Evolutionary conservation across 164 flowering plant species (phyloP), one percentile per base, ranked within the genome.

Genomic region (Magnolia officinalis): DNA sequence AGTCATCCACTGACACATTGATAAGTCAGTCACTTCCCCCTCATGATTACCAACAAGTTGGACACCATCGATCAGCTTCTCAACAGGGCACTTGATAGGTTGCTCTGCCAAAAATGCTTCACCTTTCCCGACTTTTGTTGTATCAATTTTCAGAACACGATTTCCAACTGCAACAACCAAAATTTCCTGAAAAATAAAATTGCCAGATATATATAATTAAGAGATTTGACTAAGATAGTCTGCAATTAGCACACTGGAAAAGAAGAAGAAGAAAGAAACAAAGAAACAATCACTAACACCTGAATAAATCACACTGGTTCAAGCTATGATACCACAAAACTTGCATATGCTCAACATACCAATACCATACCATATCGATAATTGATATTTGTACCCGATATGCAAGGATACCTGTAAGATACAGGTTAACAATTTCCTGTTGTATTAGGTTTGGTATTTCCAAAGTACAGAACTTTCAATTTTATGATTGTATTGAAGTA

Each of bases 1-100:
- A 4, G 89, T 90, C 96, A 92, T 94, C 99, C 98, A 92, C 61
- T 94, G 97, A 82, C 98, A 92, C 93, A 94, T 91, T 31, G 99
- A 96, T 77, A 96, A 78, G 81, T 96, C 98, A 65, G 97, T 94
- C 67, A 96, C 93, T 83, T 91, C 98, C 68, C 90, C 97, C 45
- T 91, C 99, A 81, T 96, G 99, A 76, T 82, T 88, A 67, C 99
- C 98, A 79, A 94, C 90, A 79, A 89, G 75, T 71, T 92, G 95
- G 73, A 96, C 82, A 55, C 99, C 98, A 81, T 94, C 92, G 82
- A 90, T 84, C 80, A 90, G 86, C 85, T 87, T 89, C 31, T 91
- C 93, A 78, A 90, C 65, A 55, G 83, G 78, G 82, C 92, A 92
- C 65, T 81, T 83, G 24, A 92, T 84, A 72, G 95, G 98, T 51